phyloP scores from a whole-genome alignment of 345 rosid species.

The Turritis glabra region DNA sequence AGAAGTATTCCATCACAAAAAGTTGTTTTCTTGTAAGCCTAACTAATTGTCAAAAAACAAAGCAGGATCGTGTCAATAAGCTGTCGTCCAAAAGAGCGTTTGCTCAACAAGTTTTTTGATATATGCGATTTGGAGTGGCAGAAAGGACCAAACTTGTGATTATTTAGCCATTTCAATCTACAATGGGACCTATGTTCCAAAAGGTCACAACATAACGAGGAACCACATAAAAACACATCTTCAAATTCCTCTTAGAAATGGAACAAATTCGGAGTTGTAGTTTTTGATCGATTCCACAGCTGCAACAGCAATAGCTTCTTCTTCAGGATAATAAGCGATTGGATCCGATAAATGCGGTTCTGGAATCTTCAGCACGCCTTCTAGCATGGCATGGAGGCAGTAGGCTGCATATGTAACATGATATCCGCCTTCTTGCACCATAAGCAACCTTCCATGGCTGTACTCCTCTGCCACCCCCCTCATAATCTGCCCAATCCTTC shows the following conservation, averaged over 20 bases:
- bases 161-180: not conserved
- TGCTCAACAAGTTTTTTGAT: no score
- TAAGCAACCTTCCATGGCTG: slow-evolving; percentile 61
- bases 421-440: slow-evolving; percentile 95
- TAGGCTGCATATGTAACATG: slow-evolving; percentile 86
- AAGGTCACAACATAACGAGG: slow-evolving; percentile 2
- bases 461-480: slow-evolving; percentile 51
- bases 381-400: slow-evolving; percentile 84
- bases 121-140: not conserved
- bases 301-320: slow-evolving; percentile 55
- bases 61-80: no score
- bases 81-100: no score
- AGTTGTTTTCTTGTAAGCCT: no score
- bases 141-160: not conserved
- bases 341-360: slow-evolving; percentile 57
- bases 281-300: slow-evolving; percentile 56
- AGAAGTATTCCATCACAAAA: not conserved
- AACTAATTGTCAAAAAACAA: no score
- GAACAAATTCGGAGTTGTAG: slow-evolving; percentile 46
- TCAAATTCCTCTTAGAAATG: slow-evolving; percentile 52
- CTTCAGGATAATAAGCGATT: slow-evolving; percentile 74
- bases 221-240: not conserved
- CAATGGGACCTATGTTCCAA: not conserved
- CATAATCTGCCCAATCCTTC: slow-evolving; percentile 58
- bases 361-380: slow-evolving; percentile 74